phyloP scores from a whole-genome alignment of 139 green algal genomes.

The Helicosporidium sp. region DNA sequence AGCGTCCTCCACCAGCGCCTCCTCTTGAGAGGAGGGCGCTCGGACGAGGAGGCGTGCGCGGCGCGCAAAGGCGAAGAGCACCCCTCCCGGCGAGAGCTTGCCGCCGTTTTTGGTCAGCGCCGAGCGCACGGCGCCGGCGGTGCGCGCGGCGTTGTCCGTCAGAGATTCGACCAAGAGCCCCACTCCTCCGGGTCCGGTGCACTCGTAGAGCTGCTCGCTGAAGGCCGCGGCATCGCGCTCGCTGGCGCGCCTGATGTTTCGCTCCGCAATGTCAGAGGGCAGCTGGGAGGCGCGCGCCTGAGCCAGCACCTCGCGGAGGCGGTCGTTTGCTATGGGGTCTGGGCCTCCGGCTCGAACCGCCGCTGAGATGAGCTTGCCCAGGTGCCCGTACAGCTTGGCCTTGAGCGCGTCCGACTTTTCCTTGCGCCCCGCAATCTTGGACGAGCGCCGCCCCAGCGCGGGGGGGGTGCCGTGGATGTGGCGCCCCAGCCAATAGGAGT shows the following conservation, averaged over 20 bases:
- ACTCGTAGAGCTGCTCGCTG: conserved; percentile 25
- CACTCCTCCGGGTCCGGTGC: conserved; percentile 45
- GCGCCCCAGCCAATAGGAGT: too few relatives aligned
- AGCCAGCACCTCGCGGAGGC: conserved; percentile 34
- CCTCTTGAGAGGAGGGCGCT: conserved; percentile 12
- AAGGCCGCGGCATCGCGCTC: conserved; percentile 64
- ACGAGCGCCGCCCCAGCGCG: conserved; percentile 35
- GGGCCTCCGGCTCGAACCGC: conserved; percentile 51
- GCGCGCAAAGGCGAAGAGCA: conserved; percentile 79
- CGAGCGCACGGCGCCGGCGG: conserved; percentile 30
- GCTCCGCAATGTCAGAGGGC: conserved; percentile 67
- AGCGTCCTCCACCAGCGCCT: conserved; percentile 10
- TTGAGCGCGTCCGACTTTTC: conserved; percentile 28
- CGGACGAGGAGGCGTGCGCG: conserved; percentile 24
- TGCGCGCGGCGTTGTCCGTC: conserved; percentile 81
- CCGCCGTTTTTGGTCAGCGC: conserved; percentile 55
- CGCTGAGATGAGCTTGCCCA: conserved; percentile 75
- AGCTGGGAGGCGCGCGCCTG: conserved; percentile 50
- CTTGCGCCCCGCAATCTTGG: conserved; percentile 60
- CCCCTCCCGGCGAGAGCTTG: conserved; percentile 63
- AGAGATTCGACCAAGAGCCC: conserved; percentile 73
- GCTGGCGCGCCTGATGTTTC: conserved; percentile 68
- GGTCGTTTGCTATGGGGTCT: conserved; percentile 46
- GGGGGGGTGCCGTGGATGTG: conserved; percentile 9
- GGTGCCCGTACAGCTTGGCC: conserved; percentile 65